Base-by-base conservation (phyloP, 2,329 filamentous ascomycete species). In the Fusarium pininemorale region DNA sequence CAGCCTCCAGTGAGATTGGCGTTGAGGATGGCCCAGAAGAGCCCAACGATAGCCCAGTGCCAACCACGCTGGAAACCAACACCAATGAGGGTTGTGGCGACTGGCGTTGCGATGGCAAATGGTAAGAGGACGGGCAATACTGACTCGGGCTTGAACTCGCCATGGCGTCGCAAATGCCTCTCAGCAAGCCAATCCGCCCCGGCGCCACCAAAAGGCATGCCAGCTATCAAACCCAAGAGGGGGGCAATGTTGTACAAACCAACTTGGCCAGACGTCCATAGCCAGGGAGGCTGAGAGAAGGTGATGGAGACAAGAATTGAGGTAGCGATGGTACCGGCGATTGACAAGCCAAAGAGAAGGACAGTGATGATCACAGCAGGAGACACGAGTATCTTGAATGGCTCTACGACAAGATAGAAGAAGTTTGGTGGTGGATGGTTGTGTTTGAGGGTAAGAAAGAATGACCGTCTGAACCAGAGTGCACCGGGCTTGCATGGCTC, bases 81-180 rank as follows among this genome's bases (percentile, higher is more conserved):
- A 26, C 50, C 50, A 5, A 53, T 37, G 0, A 53, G 32, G 0
- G 50, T 37, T 2, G n/a, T 53, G 6, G 50, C 50, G 2, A 37
- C 18, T 0, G 50, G 32, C 0, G 50, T 53, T 15, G n/a, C n/a
- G n/a, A 53, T 53, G 9, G 50, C 50, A n/a, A 53, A 53, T 8
- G 50, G 50, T 1, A 53, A 4, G 0, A 53, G 32, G 0, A 53
- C 8, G 1, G 50, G 50, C 16, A 53, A 3, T 0, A 10, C 13
- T 26, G 50, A 26, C 50, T 53, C 50, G 1, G 50, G 50, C 32
- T 37, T 37, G 50, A 37, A 53, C 13, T 53, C 32, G 8, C 32
- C 50, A 0, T 53, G 13, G 18, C 32, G 32, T 26, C 50, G 50
- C 18, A 53, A 26, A 22, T 53, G 50, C 6, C 32, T 53, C 3